Conservation (phyloP, 2,329 filamentous ascomycete species). For the Neonectria sp. region DNA sequence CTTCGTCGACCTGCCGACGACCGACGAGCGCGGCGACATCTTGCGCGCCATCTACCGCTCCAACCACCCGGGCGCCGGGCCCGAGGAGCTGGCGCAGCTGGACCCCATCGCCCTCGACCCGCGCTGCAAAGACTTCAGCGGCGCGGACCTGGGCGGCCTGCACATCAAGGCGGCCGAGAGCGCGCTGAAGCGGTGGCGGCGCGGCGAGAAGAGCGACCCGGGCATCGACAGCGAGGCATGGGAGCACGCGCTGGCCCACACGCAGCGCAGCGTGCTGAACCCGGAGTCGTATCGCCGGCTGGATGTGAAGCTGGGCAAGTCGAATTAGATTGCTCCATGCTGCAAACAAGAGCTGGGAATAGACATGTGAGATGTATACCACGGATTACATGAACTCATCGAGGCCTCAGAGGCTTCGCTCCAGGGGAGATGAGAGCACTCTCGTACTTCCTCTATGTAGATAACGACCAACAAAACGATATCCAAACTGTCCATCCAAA, state of each 20-base stretch:
- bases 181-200: slow-evolving; percentile 59
- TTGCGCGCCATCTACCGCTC: slow-evolving; percentile 76
- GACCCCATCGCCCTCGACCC: slow-evolving; percentile 75
- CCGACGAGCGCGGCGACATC: slow-evolving; percentile 88
- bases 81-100: slow-evolving; percentile 69
- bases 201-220: slow-evolving; percentile 42
- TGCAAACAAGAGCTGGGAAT: background rate
- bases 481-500: background rate
- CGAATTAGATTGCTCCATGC: slow-evolving; percentile 11
- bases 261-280: slow-evolving; percentile 66
- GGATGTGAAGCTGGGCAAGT: slow-evolving; percentile 34
- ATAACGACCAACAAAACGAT: background rate
- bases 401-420: background rate
- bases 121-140: slow-evolving; percentile 83
- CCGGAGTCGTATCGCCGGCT: slow-evolving; percentile 60
- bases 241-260: slow-evolving; percentile 65
- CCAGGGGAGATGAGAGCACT: background rate
- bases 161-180: slow-evolving; percentile 66
- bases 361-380: background rate
- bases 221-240: slow-evolving; percentile 62
- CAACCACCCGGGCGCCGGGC: slow-evolving; percentile 48
- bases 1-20: slow-evolving; percentile 88
- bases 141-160: slow-evolving; percentile 70
- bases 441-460: background rate
- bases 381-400: background rate